phyloP scores from a whole-genome alignment of 2,329 filamentous ascomycete species.

The Hawksworthiomyces lignivorus region DNA sequence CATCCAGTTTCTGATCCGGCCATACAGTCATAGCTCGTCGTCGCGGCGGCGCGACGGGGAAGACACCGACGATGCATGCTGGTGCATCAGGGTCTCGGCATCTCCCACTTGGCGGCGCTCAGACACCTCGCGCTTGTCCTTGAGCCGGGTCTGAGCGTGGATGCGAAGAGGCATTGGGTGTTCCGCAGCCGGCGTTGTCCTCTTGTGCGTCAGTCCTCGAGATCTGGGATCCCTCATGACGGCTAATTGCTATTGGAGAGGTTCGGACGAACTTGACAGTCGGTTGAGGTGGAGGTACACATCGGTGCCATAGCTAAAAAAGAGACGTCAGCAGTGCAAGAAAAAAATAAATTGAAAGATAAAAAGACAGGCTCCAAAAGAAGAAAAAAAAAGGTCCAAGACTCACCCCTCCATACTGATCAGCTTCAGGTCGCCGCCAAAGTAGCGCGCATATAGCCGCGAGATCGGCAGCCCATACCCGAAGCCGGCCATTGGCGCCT shows the following conservation, averaged over 20 bases:
- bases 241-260: constrained; percentile 88
- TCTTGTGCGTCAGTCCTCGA: constrained; percentile 55
- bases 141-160: constrained; percentile 58
- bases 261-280: constrained; percentile 89
- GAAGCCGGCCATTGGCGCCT: constrained; percentile 97
- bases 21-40: constrained; percentile 26
- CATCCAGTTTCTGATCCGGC: neutral
- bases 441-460: constrained; percentile 89
- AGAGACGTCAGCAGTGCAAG: constrained; percentile 3
- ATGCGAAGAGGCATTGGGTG: constrained; percentile 38
- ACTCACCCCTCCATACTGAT: constrained; percentile 99
- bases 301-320: constrained; percentile 94
- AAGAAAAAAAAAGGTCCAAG: too few species aligned
- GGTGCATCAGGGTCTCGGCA: constrained; percentile 67
- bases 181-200: neutral
- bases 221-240: constrained; percentile 70
- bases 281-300: constrained; percentile 97
- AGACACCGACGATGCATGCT: constrained; percentile 22
- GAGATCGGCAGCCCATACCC: constrained; percentile 97
- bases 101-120: constrained; percentile 88
- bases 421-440: constrained; percentile 91
- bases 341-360: neutral
- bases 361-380: too few species aligned
- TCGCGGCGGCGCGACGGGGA: constrained; percentile 21
- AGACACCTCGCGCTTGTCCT: constrained; percentile 56